Base-by-base conservation (phyloP, 2,329 filamentous ascomycete genomes). In the Nemania diffusa region DNA sequence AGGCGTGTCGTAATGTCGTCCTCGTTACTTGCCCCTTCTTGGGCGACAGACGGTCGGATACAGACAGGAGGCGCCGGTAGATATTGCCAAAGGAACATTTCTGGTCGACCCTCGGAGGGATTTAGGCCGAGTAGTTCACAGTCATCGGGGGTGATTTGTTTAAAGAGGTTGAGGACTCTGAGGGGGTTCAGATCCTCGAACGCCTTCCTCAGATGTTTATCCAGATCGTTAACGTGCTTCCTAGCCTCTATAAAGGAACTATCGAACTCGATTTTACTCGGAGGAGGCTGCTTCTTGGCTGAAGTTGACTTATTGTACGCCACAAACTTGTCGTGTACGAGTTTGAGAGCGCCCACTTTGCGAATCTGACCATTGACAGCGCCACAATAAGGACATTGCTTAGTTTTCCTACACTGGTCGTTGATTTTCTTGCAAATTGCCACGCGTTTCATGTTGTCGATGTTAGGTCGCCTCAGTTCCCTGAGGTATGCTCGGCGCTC, bases 11-110 rank as follows among this genome's bases (percentile, higher is more conserved):
- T 99, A 68, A 99, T 87, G 75, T 99, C 96, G 76, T 99, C 96
- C 79, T 99, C 96, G 22, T 93, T 99, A 71, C 93, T 97, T 3
- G 94, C 92, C 67, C 89, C 92, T 70, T 98, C 96, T 79, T 98
- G 96, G 32, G 91, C 91, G 20, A 99, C 96, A 0, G 94, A 97
- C 0, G 96, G 96, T 66, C 96, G 88, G 74, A 99, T 97, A 73
- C 93, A 97, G 5, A 98, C 92, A 0, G 96, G 96, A 1, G 96
- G 95, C 0, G 95, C 95, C 0, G 96, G 96, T 40, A 99, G 86
- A 75, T 94, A 97, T 77, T 97, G 94, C 96, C 96, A 99, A 51
- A 99, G 89, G 78, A 98, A 97, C 90, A 97, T 97, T 78, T 99
- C 96, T 0, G 96, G 96, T 20, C 94, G 88, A 11, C 93, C 93